Base-by-base conservation (phyloP, 1,284 basidiomycete species). In the Phellopilus nigrolimitatus region DNA sequence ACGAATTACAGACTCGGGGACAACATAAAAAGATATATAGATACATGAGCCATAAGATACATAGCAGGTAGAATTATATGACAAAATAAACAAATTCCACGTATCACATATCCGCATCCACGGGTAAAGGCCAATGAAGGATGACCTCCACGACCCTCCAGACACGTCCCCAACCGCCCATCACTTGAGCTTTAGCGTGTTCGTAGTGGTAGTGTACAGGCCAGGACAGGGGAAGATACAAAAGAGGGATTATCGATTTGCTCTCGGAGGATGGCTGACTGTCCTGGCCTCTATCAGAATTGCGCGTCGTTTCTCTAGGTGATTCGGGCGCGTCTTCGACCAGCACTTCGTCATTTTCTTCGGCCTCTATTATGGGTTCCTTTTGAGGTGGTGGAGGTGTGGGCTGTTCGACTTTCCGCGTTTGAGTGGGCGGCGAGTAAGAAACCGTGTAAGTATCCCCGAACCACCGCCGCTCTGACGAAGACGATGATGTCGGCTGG, bases 51-150 rank as follows among this genome's bases (percentile, higher is more conserved):
- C 34, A 37, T 37, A 37, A 37, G 10, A 37, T 37, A 37, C 15
- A 37, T 37, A 12, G 6, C 6, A 30, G 28, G 12, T 30, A 12
- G 7, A 7, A 30, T 6, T 7, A 30, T 12, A 30, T 30, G 12
- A 30, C 12, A 30, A 30, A 30, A 30, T 30, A 30, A 12, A 37
- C n/a, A 37, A 8, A 37, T 15, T 37, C 34, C 34, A 15, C 34
- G 8, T 37, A 47, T 47, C 33, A 38, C 19, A 27, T 25, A 36
- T 47, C 45, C 21, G 31, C 53, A 36, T 47, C 48, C 6, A 47
- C 42, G 39, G 53, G 44, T 19, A 55, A 40, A 8, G 53, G 53
- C 53, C 53, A 55, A 42, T 55, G 53, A 27, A 51, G 45, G 28
- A 55, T 55, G 31, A 55, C 34, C 44, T 47, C 42, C 15, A 47